Conservation (phyloP, 495 filamentous ascomycete genomes). For the Neurospora cerealis region DNA sequence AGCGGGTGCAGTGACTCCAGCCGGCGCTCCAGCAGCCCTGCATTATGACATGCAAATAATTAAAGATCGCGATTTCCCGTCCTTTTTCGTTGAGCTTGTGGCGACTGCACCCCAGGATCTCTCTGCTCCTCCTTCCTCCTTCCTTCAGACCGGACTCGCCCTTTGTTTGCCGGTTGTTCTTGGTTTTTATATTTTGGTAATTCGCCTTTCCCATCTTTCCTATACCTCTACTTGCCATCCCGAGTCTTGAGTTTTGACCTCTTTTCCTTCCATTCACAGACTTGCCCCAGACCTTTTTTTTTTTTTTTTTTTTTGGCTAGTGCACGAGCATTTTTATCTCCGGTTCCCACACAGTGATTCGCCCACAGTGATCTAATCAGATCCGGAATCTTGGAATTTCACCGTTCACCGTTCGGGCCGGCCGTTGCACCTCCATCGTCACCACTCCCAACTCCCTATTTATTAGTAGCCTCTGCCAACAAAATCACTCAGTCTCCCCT, state of each 20-base stretch:
- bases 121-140: neutral
- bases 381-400: neutral
- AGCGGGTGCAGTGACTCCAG: neutral
- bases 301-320: neutral
- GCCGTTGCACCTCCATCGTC: neutral
- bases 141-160: neutral
- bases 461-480: neutral
- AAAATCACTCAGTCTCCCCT: neutral
- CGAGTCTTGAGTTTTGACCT: neutral
- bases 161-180: neutral
- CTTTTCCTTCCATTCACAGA: neutral
- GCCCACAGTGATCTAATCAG: neutral
- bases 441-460: neutral
- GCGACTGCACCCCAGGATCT: neutral
- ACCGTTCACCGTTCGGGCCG: neutral
- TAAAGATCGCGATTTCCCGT: conserved; percentile 16
- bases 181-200: neutral
- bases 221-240: neutral
- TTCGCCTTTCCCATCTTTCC: neutral
- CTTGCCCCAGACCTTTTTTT: neutral
- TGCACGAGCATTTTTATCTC: neutral
- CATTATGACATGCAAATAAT: conserved; percentile 11
- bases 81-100: neutral
- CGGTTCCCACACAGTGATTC: neutral
- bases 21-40: neutral